Evolutionary conservation across 2,329 filamentous ascomycete genomes (phyloP).

Genomic region (Arachnopeziza araneosa): DNA sequence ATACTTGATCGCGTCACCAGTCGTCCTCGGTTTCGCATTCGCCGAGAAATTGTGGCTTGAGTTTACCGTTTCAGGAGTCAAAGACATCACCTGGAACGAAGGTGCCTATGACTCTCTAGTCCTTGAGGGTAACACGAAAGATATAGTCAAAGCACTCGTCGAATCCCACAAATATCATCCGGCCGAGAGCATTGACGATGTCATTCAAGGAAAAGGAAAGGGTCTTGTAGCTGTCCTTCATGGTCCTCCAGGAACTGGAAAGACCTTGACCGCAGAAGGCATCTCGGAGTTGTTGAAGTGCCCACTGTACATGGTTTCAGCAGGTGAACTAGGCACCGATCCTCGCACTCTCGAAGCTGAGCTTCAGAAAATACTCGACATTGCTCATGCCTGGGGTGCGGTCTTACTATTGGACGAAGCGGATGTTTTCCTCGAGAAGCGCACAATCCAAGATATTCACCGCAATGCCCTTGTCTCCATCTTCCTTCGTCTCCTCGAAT

Average conservation of each 20-base stretch:
- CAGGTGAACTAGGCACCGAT: constrained; percentile 77
- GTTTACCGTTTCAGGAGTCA: constrained; percentile 72
- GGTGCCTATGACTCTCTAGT: constrained; percentile 79
- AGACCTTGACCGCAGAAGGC: constrained; percentile 81
- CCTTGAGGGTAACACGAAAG: constrained; percentile 54
- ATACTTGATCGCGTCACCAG: constrained; percentile 74
- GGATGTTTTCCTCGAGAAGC: constrained; percentile 77
- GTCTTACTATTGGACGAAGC: constrained; percentile 82
- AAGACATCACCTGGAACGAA: constrained; percentile 80
- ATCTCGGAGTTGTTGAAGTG: constrained; percentile 79
- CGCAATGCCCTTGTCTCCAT: constrained; percentile 82
- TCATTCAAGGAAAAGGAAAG: constrained; percentile 79
- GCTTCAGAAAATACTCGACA: constrained; percentile 77
- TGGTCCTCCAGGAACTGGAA: constrained; percentile 80
- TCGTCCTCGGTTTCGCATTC: constrained; percentile 83
- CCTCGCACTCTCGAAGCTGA: constrained; percentile 67
- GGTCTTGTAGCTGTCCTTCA: constrained; percentile 79
- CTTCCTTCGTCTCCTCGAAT: constrained; percentile 81
- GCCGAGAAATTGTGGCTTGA: constrained; percentile 88
- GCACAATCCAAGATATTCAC: constrained; percentile 76
- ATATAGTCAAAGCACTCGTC: constrained; percentile 73
- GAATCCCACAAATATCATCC: constrained; percentile 79
- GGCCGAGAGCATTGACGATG: constrained; percentile 75
- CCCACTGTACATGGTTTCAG: constrained; percentile 77
- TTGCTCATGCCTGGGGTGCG: constrained; percentile 81